Evolutionary conservation across 768 basidiomycete species (phyloP).

Genomic region (Fomitopsis pulvina): DNA sequence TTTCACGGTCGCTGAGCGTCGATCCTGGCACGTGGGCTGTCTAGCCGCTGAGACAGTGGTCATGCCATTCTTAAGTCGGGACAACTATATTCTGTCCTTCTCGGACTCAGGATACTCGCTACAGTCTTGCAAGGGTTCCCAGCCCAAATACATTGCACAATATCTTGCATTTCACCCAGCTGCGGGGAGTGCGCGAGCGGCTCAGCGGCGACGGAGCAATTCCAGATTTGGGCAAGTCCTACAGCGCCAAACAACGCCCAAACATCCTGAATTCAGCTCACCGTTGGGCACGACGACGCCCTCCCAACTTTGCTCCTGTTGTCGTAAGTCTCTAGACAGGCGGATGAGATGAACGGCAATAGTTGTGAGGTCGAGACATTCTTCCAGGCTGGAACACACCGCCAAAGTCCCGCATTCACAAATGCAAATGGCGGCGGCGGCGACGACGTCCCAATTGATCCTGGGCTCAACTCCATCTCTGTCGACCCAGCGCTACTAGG

Average conservation of each 20-base stretch:
- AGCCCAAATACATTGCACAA: neutral
- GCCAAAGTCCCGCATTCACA: slow-evolving; percentile 53
- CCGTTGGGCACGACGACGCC: slow-evolving; percentile 33
- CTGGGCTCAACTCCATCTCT: slow-evolving; percentile 41
- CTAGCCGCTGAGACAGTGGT: neutral
- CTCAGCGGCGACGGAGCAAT: neutral
- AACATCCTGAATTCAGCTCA: slow-evolving; percentile 26
- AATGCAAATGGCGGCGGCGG: slow-evolving; percentile 40
- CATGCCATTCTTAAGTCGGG: neutral
- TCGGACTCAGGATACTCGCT: no score
- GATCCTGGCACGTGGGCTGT: neutral
- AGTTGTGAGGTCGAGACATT: slow-evolving; percentile 43
- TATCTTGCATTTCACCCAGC: neutral
- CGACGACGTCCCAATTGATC: slow-evolving; percentile 78
- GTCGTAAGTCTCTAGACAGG: neutral
- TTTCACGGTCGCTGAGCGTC: neutral
- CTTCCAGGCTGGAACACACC: slow-evolving; percentile 51
- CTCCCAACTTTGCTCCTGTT: slow-evolving; percentile 6
- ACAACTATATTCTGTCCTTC: neutral
- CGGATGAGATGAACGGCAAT: slow-evolving; percentile 48
- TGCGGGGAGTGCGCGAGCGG: no score
- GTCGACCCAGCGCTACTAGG: slow-evolving; percentile 22
- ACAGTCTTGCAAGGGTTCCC: neutral
- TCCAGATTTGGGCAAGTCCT: neutral
- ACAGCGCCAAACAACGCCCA: slow-evolving; percentile 20